Conservation (phyloP, 768 basidiomycete species). For the Nidula microcarpa region DNA sequence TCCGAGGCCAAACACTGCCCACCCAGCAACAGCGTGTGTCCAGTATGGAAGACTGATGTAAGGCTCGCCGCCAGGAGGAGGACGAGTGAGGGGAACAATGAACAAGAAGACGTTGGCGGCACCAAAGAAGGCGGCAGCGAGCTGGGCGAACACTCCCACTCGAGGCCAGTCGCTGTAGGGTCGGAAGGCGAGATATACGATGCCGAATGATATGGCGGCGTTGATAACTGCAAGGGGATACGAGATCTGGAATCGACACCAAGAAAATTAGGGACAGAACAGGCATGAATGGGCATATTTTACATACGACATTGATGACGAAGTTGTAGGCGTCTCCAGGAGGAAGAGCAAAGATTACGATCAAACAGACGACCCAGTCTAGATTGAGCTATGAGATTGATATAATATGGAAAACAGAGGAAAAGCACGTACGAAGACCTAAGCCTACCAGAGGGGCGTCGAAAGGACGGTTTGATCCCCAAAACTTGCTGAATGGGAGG, state of each 20-base stretch:
- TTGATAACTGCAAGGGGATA: constrained; percentile 52
- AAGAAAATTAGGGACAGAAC: not conserved
- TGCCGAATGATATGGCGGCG: constrained; percentile 46
- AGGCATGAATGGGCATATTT: not conserved
- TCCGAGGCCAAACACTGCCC: constrained; percentile 35
- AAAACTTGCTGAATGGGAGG: constrained; percentile 57
- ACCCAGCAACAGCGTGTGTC: constrained; percentile 36
- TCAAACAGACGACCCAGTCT: constrained; percentile 33
- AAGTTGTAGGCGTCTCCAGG: constrained; percentile 69
- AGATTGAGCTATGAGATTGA: not conserved
- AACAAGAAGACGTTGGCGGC: constrained; percentile 57
- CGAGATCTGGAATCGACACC: constrained; percentile 21
- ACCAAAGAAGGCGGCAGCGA: constrained; percentile 45
- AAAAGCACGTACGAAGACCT: constrained; percentile 42
- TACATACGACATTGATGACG: constrained; percentile 50
- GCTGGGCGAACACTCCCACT: constrained; percentile 9
- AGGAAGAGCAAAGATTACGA: constrained; percentile 40
- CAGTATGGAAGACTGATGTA: constrained; percentile 59
- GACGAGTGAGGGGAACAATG: constrained; percentile 49
- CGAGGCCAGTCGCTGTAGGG: constrained; percentile 21
- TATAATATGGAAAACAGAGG: not conserved
- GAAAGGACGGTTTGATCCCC: constrained; percentile 60
- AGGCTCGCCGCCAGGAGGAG: constrained; percentile 40
- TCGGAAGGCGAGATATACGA: constrained; percentile 32
- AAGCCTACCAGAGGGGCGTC: constrained; percentile 57